Evolutionary conservation across 2,329 filamentous ascomycete species (phyloP), one percentile per base, ranked within the genome.

Genomic region (Aspergillus novofumigatus): DNA sequence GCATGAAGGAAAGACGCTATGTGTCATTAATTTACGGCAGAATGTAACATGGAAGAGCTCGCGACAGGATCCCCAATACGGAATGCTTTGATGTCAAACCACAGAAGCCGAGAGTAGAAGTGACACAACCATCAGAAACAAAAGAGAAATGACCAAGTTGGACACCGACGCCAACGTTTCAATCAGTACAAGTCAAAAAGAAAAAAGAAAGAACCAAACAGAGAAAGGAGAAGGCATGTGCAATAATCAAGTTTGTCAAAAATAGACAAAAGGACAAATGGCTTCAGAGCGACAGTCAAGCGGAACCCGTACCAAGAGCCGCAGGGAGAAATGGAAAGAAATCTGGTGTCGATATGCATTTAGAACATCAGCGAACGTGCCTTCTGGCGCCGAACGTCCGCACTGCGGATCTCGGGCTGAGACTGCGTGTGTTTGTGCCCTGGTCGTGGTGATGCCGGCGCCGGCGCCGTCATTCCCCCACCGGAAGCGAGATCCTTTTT

Each of bases 361-460:
- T 63, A 77, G 56, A 76, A 75, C 55, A 77, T 72, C 59, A 77
- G 62, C 29, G 75, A 77, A 54, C 73, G 72, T 7, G 74, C 71
- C 63, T 77, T 77, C 58, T 76, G 70, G 38, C 72, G 71, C 38
- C 75, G 71, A 56, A 70, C 67, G 38, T 76, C 72, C 42, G 64
- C 60, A 51, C 67, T 65, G 49, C 70, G 67, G 50, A 69, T 64
- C 54, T 75, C 74, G 4, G 75, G 73, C 55, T 77, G 73, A 11
- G 75, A 77, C 49, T 69, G 64, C 4, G 73, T 73, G 60, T 76
- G 72, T 53, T 75, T 74, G 60, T 77, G 75, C 54, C 72, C 63
- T 23, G 74, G 68, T 42, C 68, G 68, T 14, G 65, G 62, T 21
- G 70, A 61, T 45, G 64, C 64, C 55, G 72, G 67, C 54, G 67